phyloP scores from a whole-genome alignment of 306 rosid genomes.

The Malus sylvestris region DNA sequence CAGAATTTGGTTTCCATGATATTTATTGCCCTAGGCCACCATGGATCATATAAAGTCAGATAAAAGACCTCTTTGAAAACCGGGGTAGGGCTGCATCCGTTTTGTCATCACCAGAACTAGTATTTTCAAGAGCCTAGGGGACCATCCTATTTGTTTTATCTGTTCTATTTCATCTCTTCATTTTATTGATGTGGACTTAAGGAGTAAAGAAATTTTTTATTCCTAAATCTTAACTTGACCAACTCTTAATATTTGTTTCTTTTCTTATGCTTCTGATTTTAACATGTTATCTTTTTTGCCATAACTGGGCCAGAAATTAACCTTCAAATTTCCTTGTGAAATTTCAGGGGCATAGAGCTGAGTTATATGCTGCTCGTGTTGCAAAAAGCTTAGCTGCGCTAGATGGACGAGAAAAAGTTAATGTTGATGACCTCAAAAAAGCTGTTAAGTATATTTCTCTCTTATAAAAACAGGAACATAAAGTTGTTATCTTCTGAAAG shows the following conservation, averaged over 20 bases:
- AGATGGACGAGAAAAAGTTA: conserved; percentile 93
- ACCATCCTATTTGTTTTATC: no score
- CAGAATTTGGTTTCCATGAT: not conserved
- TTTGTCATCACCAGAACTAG: no score
- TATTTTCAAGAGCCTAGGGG: no score
- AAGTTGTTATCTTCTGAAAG: conserved; percentile 34
- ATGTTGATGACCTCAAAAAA: conserved; percentile 87
- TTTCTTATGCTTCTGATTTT: not conserved
- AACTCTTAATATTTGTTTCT: not conserved
- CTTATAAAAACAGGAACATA: not conserved
- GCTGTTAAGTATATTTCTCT: conserved; percentile 62
- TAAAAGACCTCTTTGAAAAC: no score
- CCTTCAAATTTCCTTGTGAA: conserved; percentile 17
- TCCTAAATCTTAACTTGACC: not conserved
- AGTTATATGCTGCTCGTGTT: conserved; percentile 72
- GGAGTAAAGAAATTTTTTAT: no score
- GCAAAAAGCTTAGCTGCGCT: conserved; percentile 75
- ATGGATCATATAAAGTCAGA: no score
- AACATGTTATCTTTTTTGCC: not conserved
- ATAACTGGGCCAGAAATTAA: conserved; percentile 4
- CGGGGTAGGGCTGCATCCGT: no score
- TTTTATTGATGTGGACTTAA: no score
- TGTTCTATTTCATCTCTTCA: no score
- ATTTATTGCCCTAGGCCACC: not conserved
- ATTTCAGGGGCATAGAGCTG: conserved; percentile 95